Conservation (phyloP, 768 basidiomycete genomes). For the Leccinum aurantiacum region DNA sequence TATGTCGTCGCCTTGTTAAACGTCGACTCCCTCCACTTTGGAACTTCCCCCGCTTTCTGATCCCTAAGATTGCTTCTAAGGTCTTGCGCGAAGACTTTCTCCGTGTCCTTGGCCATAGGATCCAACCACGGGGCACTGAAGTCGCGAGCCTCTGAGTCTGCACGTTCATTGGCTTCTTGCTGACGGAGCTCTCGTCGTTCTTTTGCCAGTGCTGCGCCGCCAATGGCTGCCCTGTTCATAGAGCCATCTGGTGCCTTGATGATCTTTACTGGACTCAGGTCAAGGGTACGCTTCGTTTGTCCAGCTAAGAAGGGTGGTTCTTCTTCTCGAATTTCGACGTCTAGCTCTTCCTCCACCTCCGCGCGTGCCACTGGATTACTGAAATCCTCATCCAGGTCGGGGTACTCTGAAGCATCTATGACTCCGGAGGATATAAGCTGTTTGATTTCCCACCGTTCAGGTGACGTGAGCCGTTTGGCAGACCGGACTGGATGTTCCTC, state of each 20-base stretch:
- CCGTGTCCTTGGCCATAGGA: constrained; percentile 89
- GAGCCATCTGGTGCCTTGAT: constrained; percentile 99
- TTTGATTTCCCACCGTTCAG: constrained; percentile 99
- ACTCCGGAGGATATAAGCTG: constrained; percentile 96
- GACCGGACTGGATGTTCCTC: constrained; percentile 58
- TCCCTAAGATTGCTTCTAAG: constrained; percentile 78
- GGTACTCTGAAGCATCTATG: constrained; percentile 89
- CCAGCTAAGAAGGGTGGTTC: constrained; percentile 95
- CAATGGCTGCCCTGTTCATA: constrained; percentile 90
- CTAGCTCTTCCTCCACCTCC: constrained; percentile 94
- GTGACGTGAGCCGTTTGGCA: constrained; percentile 89
- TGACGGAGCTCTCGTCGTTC: constrained; percentile 93
- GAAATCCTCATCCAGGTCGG: constrained; percentile 87
- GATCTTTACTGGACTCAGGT: constrained; percentile 96
- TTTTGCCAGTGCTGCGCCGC: constrained; percentile 90
- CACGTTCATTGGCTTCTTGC: constrained; percentile 91
- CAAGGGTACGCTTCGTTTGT: constrained; percentile 93
- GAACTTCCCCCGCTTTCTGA: constrained; percentile 78
- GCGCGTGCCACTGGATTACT: constrained; percentile 71
- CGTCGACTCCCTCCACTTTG: constrained; percentile 88
- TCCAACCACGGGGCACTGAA: constrained; percentile 97
- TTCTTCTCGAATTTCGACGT: constrained; percentile 95
- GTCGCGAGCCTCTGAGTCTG: constrained; percentile 92
- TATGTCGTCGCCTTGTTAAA: constrained; percentile 98
- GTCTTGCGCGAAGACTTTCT: constrained; percentile 92